Percentiles rank a stretch among this genome's conserved stretches.
These are phyloP conservation scores for Agrocybe chaxingu DNA, from an alignment of 768 basidiomycete genomes.

Conservation along the genomic window DNA sequence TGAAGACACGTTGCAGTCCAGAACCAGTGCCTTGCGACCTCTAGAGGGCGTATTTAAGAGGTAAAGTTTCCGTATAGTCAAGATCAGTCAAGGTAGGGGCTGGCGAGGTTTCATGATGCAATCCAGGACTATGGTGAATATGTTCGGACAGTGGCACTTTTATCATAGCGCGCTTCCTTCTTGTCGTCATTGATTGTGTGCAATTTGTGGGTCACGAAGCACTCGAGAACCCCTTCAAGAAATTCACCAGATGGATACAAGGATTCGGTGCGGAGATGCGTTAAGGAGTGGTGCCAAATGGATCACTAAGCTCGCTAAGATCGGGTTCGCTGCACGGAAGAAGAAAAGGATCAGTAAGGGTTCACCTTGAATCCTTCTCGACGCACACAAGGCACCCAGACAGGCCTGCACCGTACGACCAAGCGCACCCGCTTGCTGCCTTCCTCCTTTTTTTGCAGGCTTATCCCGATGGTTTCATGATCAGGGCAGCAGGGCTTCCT, in stretches of 20 bases:
- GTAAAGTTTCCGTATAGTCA: too few species aligned
- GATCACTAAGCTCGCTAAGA: slow-evolving; percentile 2
- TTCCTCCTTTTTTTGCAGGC: too few species aligned
- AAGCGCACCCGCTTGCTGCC: too few species aligned
- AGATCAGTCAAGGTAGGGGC: background rate
- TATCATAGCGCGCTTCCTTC: too few species aligned
- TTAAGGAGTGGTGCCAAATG: slow-evolving; percentile 9
- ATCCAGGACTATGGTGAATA: too few species aligned
- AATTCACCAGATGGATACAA: too few species aligned
- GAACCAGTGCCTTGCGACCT: slow-evolving; percentile 3
- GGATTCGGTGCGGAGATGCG: slow-evolving; percentile 15
- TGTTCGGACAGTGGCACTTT: too few species aligned
- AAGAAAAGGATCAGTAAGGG: slow-evolving; percentile 1
- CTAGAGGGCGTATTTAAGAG: background rate
- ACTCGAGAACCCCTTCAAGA: background rate
- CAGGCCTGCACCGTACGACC: too few species aligned
- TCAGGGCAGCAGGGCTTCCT: too few species aligned
- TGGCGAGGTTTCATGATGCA: background rate
- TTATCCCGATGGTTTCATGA: too few species aligned
- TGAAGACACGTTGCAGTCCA: slow-evolving; percentile 15
- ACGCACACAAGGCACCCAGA: too few species aligned
- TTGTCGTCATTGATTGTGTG: too few species aligned
- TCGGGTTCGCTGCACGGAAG: slow-evolving; percentile 12
- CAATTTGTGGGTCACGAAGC: background rate
- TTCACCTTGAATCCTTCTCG: background rate